Percentiles rank a stretch among this genome's conserved stretches.
phyloP scores from a whole-genome alignment of 495 filamentous ascomycete genomes.

The Jackrogersella minutella region DNA sequence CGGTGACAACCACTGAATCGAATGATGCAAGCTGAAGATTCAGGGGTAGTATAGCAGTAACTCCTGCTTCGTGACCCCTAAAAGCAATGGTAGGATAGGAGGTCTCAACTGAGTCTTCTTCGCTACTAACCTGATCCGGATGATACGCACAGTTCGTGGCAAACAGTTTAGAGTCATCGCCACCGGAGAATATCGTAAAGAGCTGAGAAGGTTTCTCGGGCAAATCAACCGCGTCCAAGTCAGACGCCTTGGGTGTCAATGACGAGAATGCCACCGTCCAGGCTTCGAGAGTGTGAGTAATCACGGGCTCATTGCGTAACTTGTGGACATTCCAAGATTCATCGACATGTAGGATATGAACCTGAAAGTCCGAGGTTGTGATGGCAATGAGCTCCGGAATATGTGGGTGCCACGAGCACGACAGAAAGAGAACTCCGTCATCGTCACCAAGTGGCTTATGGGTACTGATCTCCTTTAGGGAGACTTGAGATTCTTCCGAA shows the following conservation, averaged over 20 bases:
- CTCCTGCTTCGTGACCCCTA: constrained; percentile 77
- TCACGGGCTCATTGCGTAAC: constrained; percentile 41
- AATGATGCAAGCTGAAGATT: constrained; percentile 46
- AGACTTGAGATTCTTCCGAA: constrained; percentile 27
- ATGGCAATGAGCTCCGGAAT: constrained; percentile 61
- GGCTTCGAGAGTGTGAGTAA: constrained; percentile 64
- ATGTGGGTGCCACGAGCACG: constrained; percentile 74
- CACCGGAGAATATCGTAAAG: constrained; percentile 67
- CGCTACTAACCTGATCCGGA: not conserved
- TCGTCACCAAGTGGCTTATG: constrained; percentile 50
- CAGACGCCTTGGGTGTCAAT: not conserved
- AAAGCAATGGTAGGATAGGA: constrained; percentile 47
- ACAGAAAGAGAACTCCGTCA: constrained; percentile 68
- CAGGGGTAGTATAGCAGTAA: constrained; percentile 84
- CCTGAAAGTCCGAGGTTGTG: constrained; percentile 72
- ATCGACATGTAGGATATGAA: constrained; percentile 57
- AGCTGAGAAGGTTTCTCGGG: not conserved
- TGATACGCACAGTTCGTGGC: constrained; percentile 41
- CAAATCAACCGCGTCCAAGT: not conserved
- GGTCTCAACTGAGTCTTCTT: constrained; percentile 46
- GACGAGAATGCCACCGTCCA: constrained; percentile 70
- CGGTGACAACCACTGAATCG: constrained; percentile 73
- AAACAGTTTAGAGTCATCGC: constrained; percentile 68
- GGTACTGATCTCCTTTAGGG: constrained; percentile 46
- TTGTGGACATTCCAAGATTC: constrained; percentile 38